Conservation (phyloP, 345 rosid genomes). For the Gossypium herbaceum region DNA sequence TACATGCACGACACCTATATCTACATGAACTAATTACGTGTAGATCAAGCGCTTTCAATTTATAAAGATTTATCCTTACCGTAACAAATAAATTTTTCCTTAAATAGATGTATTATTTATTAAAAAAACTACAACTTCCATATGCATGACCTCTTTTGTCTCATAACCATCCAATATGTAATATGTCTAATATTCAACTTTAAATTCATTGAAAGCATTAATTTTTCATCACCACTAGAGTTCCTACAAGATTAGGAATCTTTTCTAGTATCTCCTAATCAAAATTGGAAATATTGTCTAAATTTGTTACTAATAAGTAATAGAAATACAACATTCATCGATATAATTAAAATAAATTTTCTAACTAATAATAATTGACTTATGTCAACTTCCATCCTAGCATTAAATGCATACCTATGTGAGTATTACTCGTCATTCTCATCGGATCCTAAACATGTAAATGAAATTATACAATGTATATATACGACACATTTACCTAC, state of each 20-base stretch:
- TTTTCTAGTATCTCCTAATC: not conserved
- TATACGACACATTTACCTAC: too few relatives aligned
- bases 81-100: not conserved
- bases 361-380: not conserved
- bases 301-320: not conserved
- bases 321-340: not conserved
- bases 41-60: not conserved
- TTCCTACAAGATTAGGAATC: not conserved
- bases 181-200: not conserved
- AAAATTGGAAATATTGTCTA: not conserved
- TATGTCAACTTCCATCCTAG: too few relatives aligned
- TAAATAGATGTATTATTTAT: conserved; percentile 1
- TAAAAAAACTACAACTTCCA: not conserved
- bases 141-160: not conserved
- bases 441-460: not conserved
- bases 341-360: not conserved
- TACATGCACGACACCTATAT: not conserved
- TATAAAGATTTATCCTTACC: not conserved
- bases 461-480: not conserved
- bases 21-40: not conserved
- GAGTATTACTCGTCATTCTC: not conserved
- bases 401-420: too few relatives aligned
- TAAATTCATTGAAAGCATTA: not conserved
- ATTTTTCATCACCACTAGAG: not conserved
- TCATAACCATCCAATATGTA: not conserved